Evolutionary conservation across 768 basidiomycete genomes (phyloP), one percentile per base, ranked within the genome.

Genomic region (Lentinula raphanica): DNA sequence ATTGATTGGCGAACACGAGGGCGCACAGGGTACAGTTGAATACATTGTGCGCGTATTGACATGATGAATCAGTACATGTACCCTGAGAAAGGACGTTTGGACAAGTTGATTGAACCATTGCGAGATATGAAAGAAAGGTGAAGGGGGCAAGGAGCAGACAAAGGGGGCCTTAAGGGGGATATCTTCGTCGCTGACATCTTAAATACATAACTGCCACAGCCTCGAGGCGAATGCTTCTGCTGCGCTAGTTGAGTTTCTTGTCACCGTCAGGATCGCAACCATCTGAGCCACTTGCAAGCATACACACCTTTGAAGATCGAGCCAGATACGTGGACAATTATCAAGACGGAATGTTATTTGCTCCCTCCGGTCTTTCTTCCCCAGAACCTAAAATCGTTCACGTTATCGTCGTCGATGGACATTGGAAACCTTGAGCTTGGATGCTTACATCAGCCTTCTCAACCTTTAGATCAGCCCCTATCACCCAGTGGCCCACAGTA

Each of bases 11-110:
- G 49, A 66, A 68, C 11, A 68, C 40, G 31, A 63, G 25, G 12
- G 60, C 54, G 50, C 67, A 68, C n/a, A 58, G 45, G 17, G 56
- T 58, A 55, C 67, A 68, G n/a, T 61, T 39, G 21, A 48, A 54
- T 12, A 65, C 58, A 31, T 68, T 61, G 32, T 68, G 67, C 7
- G 62, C 45, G 28, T 53, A 62, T 15, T 12, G 46, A 51, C 67
- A 68, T 11, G 11, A 11, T 12, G 38, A 46, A 23, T 45, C 53
- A 9, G 48, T 49, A 54, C 67, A 68, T 32, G 59, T 61, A 12
- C 66, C 64, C 5, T 59, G 53, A 19, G 58, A 35, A 35, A 61
- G 48, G 42, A 64, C 25, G 29, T 59, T 55, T 3, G 61, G 63
- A 29, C 66, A 67, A 29, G 44, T 39, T 25, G n/a, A 12, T 27